Conservation (phyloP, 2,329 filamentous ascomycete genomes). For the Epichloe baconii region DNA sequence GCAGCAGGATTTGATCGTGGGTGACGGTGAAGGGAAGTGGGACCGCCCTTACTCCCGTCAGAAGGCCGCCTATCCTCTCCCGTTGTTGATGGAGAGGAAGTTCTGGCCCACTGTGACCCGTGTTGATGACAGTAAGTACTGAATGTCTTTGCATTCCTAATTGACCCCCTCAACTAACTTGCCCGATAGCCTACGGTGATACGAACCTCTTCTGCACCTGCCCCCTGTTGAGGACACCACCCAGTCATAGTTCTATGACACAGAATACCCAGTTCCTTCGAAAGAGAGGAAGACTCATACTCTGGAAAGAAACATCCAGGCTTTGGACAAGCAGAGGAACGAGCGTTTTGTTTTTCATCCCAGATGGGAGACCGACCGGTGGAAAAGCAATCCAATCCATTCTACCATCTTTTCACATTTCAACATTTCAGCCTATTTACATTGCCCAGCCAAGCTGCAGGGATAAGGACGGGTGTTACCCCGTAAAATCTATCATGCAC, state of each 20-base stretch:
- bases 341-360: neutral
- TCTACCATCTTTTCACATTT: neutral
- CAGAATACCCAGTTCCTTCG: neutral
- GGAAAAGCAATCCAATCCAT: neutral
- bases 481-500: constrained; percentile 2
- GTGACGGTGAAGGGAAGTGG: constrained; percentile 49
- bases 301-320: too few species aligned
- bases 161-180: constrained; percentile 1
- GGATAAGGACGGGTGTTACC: neutral
- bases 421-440: neutral
- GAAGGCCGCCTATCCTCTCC: constrained; percentile 74
- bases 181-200: constrained; percentile 64
- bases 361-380: neutral
- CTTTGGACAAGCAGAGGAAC: neutral
- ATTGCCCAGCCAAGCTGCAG: neutral
- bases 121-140: constrained; percentile 67
- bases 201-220: constrained; percentile 92
- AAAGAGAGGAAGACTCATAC: too few species aligned
- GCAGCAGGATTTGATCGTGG: constrained; percentile 61
- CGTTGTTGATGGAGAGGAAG: constrained; percentile 84
- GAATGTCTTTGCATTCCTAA: neutral
- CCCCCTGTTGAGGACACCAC: constrained; percentile 62
- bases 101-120: constrained; percentile 87
- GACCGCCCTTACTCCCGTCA: constrained; percentile 68
- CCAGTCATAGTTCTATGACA: constrained; percentile 1